These are phyloP conservation scores for Pascua guehoae DNA, from an alignment of 1,284 basidiomycete genomes.

Conservation along the genomic window DNA sequence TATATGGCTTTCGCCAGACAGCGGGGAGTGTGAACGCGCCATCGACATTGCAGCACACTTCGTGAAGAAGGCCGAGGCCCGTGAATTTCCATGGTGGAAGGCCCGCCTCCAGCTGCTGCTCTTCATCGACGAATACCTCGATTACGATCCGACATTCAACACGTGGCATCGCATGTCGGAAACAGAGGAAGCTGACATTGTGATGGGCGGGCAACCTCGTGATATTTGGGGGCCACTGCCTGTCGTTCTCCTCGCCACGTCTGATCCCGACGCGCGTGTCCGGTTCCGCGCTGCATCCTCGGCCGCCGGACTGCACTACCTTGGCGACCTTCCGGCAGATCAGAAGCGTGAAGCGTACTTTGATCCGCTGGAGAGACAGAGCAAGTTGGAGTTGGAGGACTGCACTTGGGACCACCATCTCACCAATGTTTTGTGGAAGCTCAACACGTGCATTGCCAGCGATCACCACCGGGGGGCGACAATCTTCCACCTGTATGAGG, in stretches of 20 bases:
- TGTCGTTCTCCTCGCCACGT: constrained; percentile 57
- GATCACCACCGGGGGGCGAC: constrained; percentile 76
- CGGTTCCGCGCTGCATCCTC: constrained; percentile 70
- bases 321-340: constrained; percentile 19
- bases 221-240: constrained; percentile 23
- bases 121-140: constrained; percentile 66
- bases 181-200: constrained; percentile 26
- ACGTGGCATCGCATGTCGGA: constrained; percentile 29
- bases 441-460: constrained; percentile 79
- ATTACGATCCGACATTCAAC: constrained; percentile 54
- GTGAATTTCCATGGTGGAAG: constrained; percentile 61
- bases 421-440: constrained; percentile 70
- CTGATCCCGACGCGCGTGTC: constrained; percentile 79
- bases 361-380: constrained; percentile 16
- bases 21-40: constrained; percentile 54
- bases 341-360: constrained; percentile 28
- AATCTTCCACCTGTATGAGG: constrained; percentile 82
- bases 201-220: constrained; percentile 18
- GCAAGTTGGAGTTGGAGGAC: constrained; percentile 7
- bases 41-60: constrained; percentile 58
- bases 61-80: constrained; percentile 50
- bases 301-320: constrained; percentile 52
- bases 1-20: constrained; percentile 59
- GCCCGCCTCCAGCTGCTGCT: constrained; percentile 62
- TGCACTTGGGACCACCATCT: constrained; percentile 62